phyloP scores from a whole-genome alignment of 2,329 filamentous ascomycete genomes.

The Aspergillus caelatus region DNA sequence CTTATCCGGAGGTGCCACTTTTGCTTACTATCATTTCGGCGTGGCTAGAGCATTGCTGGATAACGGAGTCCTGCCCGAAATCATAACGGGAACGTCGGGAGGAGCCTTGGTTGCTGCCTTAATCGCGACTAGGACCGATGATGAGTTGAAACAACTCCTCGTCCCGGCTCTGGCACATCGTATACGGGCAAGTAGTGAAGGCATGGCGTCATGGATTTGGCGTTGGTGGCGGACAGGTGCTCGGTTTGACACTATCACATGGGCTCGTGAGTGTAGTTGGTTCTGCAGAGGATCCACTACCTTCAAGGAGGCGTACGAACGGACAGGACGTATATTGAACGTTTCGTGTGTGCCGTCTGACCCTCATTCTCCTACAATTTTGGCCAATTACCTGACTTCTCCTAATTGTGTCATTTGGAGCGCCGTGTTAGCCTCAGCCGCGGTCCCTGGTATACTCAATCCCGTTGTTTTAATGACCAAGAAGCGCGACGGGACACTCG shows the following conservation, averaged over 20 bases:
- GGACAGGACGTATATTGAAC: conserved; percentile 92
- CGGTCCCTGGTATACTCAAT: conserved; percentile 93
- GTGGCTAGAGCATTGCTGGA: conserved; percentile 89
- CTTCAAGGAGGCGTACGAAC: conserved; percentile 90
- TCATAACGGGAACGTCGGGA: conserved; percentile 95
- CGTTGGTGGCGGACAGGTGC: conserved; percentile 94
- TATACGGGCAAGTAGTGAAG: conserved; percentile 84
- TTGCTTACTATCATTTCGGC: conserved; percentile 96
- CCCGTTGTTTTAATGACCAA: conserved; percentile 94
- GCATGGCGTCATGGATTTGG: conserved; percentile 72
- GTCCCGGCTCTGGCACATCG: conserved; percentile 82
- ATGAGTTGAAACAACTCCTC: conserved; percentile 82
- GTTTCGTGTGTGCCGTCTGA: conserved; percentile 95
- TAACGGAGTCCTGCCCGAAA: conserved; percentile 80
- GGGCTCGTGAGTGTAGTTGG: conserved; percentile 84
- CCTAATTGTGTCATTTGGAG: conserved; percentile 99
- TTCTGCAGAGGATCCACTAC: conserved; percentile 90
- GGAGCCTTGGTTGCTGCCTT: conserved; percentile 87
- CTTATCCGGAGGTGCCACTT: conserved; percentile 87
- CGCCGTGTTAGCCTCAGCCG: conserved; percentile 89
- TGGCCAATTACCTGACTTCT: conserved; percentile 92
- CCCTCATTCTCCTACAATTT: conserved; percentile 86
- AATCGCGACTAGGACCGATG: conserved; percentile 85
- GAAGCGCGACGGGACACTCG: conserved; percentile 72
- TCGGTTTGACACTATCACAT: conserved; percentile 89